Percentiles rank a stretch among this genome's conserved stretches.
Conservation (phyloP, 2,329 filamentous ascomycete species). For the Exophiala sp. region DNA sequence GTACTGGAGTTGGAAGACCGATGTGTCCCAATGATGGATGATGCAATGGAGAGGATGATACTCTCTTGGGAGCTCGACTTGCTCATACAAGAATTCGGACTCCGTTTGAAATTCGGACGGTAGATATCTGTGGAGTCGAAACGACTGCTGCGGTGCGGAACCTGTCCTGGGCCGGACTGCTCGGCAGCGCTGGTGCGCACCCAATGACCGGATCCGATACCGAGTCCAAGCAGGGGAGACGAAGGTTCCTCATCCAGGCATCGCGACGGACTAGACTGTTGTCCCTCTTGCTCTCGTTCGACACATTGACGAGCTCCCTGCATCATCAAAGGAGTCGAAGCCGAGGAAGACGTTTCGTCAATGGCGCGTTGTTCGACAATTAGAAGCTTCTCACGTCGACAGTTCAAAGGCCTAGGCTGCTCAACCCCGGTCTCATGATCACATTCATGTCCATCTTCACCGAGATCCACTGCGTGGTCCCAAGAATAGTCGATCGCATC, state of each 20-base stretch:
- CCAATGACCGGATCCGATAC: slow-evolving; percentile 13
- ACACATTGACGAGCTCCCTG: slow-evolving; percentile 5
- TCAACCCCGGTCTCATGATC: not conserved
- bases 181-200: slow-evolving; percentile 4
- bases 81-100: slow-evolving; percentile 49
- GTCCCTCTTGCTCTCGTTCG: not conserved
- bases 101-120: slow-evolving; percentile 32
- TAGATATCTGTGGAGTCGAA: slow-evolving; percentile 5
- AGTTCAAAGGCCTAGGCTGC: not conserved
- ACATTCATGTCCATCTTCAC: slow-evolving; percentile 6
- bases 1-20: slow-evolving; percentile 43
- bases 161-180: not conserved
- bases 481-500: slow-evolving; percentile 29
- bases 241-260: slow-evolving; percentile 4
- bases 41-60: slow-evolving; percentile 47
- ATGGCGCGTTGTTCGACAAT: slow-evolving; percentile 13
- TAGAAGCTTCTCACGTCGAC: slow-evolving; percentile 12
- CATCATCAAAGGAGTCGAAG: slow-evolving; percentile 27
- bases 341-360: slow-evolving; percentile 18
- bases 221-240: slow-evolving; percentile 21
- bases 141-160: not conserved
- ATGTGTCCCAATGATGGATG: slow-evolving; percentile 44
- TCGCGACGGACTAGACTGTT: not conserved
- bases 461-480: slow-evolving; percentile 24
- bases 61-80: slow-evolving; percentile 54